A percentile compares a stretch with the other conserved stretches of the same genome.
These are phyloP conservation scores for Ogataea henricii DNA, from an alignment of 805 yeast genomes.

Conservation along the genomic window DNA sequence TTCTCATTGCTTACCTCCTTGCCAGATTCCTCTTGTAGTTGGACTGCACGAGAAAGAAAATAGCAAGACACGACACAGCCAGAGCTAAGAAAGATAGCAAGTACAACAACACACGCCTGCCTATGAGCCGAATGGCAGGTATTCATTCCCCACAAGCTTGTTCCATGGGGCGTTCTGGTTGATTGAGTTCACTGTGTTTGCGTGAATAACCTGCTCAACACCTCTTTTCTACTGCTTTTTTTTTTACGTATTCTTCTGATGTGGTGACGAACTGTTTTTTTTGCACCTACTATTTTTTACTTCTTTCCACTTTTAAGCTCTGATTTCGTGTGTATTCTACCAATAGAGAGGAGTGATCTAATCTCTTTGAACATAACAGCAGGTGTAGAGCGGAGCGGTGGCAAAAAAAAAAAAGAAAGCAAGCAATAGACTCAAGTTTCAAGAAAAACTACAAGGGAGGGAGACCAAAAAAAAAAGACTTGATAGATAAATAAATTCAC, in stretches of 20 bases:
- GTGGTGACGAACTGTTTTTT: constrained; percentile 7
- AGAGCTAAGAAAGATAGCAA: background rate
- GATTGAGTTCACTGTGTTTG: constrained; percentile 2
- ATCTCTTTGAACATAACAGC: no score
- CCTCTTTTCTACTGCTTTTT: constrained; percentile 4
- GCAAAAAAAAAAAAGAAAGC: no score
- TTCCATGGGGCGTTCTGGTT: background rate
- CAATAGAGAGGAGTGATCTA: constrained; percentile 2
- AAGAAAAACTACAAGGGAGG: background rate
- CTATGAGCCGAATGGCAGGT: background rate
- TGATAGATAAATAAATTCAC: background rate
- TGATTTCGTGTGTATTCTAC: constrained; percentile 7
- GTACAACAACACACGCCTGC: background rate
- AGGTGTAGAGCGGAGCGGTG: no score
- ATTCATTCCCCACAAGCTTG: background rate
- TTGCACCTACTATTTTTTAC: constrained; percentile 1
- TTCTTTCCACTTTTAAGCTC: constrained; percentile 1
- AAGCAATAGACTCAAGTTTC: no score
- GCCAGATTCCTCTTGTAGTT: constrained; percentile 17
- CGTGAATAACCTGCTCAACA: background rate
- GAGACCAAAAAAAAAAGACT: background rate
- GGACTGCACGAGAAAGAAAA: background rate
- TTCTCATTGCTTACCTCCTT: constrained; percentile 24
- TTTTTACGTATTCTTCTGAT: constrained; percentile 4
- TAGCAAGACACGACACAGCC: background rate